phyloP scores from a whole-genome alignment of 2,329 filamentous ascomycete genomes.

The Gnomoniopsis smithogilvyi region DNA sequence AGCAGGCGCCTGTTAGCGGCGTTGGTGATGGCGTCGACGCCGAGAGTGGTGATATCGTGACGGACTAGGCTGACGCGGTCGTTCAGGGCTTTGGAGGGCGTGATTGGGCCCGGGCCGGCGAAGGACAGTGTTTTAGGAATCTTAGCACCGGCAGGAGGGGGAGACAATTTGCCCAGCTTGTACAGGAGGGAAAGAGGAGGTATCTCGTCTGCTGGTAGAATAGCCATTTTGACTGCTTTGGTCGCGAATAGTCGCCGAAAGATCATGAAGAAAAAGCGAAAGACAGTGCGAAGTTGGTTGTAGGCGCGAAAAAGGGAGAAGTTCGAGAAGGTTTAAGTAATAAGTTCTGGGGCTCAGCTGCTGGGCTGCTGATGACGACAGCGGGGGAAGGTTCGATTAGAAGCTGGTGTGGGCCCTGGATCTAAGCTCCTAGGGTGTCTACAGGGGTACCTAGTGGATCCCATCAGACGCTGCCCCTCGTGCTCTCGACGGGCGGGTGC shows the following conservation, averaged over 20 bases:
- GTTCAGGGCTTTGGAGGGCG: conserved; percentile 58
- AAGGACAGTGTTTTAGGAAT: conserved; percentile 21
- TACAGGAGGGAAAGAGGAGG: conserved; percentile 66
- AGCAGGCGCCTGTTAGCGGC: conserved; percentile 78
- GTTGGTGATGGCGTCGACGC: conserved; percentile 84
- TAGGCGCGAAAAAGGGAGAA: background rate
- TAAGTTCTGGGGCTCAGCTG: background rate
- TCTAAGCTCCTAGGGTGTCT: background rate
- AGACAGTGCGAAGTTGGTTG: background rate
- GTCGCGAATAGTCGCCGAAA: background rate
- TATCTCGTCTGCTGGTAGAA: conserved; percentile 50
- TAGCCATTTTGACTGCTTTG: conserved; percentile 29
- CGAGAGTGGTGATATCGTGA: conserved; percentile 77
- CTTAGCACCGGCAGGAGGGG: conserved; percentile 17
- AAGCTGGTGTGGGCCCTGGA: conserved; percentile 5
- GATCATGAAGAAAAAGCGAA: background rate
- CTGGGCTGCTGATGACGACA: conserved; percentile 9
- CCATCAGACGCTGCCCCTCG: conserved; percentile 15
- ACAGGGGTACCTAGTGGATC: conserved; percentile 9
- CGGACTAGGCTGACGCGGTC: conserved; percentile 66
- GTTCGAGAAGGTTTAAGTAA: background rate
- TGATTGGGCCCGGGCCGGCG: conserved; percentile 21
- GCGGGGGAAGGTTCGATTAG: conserved; percentile 2
- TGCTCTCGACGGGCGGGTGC: background rate
- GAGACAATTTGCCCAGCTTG: conserved; percentile 46